Evolutionary conservation across 148 eudicot species (phyloP), one percentile per base, ranked within the genome.

Genomic region (Salicornia ramosissima): DNA sequence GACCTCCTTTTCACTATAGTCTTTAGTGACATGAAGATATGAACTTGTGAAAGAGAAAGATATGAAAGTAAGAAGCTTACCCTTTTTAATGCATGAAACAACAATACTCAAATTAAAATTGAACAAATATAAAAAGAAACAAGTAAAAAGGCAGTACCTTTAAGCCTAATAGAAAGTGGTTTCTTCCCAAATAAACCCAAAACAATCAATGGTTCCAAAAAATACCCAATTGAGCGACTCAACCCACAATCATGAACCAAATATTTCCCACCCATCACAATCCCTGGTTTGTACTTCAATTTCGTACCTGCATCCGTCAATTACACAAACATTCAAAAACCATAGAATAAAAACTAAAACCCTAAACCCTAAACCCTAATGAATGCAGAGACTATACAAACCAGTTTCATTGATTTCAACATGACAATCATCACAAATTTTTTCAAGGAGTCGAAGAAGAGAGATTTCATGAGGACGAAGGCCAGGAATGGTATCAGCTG

Each of bases 381-480:
- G 4, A 36, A 36, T 36, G 63, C 5, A 26, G 11, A 61, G 55
- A 53, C 14, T 0, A 42, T 68, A 26, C 18, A 46, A 66, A 89
- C 97, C 98, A 9, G 96, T 92, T 79, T 92, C 96, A 34, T 92
- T 92, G 71, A 92, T 90, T 76, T 85, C 84, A 1, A 92, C 84
- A 9, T 25, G 65, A 51, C 88, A 88, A 69, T 84, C 96, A 46
- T 90, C 92, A 64, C 77, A 86, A 29, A 90, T 76, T 55, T 76
- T 82, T 59, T 92, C 94, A 19, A 92, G 79, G 65, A 92, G 86
- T n/a, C 86, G 87, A 71, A 92, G 91, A 51, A 92, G 80, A 22
- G 83, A 80, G 26, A 90, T 70, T 79, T 92, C 94, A 60, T 92
- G 84, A 0, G 83, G 83, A 51, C 84, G 86, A n/a, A 92, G 91